Evolutionary conservation across 2,329 filamentous ascomycete genomes (phyloP), one percentile per base, ranked within the genome.

Genomic region (Monosporascus sp.): DNA sequence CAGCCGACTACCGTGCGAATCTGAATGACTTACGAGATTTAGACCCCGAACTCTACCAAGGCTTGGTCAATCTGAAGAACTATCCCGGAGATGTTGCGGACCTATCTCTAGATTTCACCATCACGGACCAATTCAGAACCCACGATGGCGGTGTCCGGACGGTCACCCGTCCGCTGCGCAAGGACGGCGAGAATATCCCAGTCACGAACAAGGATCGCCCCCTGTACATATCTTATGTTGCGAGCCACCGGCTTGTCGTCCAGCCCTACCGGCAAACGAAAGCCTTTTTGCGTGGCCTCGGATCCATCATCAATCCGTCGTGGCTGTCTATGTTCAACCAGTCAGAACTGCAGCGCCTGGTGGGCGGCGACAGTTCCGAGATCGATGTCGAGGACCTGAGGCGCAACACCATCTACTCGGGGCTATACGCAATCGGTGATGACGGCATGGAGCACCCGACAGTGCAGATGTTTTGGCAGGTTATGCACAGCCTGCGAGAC

Each of bases 321-420:
- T 99, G 94, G 94, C 80, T 99, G 5, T 91, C 88, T 63, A 97
- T 99, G 94, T 99, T 99, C 77, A 99, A 99, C 70, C 93, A 97
- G 69, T 84, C 84, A 3, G 94, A 99, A 69, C 80, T 99, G 5
- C 94, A 97, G 72, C 94, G 90, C 1, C 85, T 99, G 6, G 88
- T 99, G 17, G 90, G 91, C 51, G 94, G 94, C 44, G 91, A 96
- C 62, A 87, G 85, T 28, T 86, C 86, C 9, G 86, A 89, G 57
- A 95, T 99, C 54, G 88, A 97, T 64, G 80, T 99, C 37, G 84
- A 88, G 28, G 94, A 99, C 68, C 78, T 97, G 41, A 84, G 92
- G 24, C 78, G 78, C 51, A 89, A 97, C 71, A 97, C 94, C 0
- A 72, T 83, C 2, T 99, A 97, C 69, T 89, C 89, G 50, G 94